phyloP scores from a whole-genome alignment of 345 rosid genomes.

The Erucastrum elatum region DNA sequence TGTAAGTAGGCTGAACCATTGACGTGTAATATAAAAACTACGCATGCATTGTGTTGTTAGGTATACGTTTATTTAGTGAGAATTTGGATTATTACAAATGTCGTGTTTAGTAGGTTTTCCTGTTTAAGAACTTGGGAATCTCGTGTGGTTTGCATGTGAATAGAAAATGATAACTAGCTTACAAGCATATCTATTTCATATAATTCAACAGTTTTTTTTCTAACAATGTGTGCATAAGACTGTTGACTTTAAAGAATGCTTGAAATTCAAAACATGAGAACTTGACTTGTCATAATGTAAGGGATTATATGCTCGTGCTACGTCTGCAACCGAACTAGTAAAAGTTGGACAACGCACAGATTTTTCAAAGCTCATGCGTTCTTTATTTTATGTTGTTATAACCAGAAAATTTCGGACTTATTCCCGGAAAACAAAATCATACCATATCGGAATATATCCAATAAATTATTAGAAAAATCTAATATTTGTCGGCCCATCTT shows the following conservation, averaged over 20 bases:
- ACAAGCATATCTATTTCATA: slow-evolving; percentile 14
- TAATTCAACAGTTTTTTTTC: background rate
- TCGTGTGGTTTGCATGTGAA: slow-evolving; percentile 9
- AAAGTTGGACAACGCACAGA: background rate
- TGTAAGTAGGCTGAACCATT: slow-evolving; percentile 19
- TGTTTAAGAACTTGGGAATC: slow-evolving; percentile 6
- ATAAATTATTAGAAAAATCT: too few relatives aligned
- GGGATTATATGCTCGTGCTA: slow-evolving; percentile 7
- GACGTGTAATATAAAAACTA: background rate
- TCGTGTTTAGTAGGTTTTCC: slow-evolving; percentile 1
- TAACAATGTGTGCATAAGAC: slow-evolving; percentile 1
- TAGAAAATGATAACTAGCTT: slow-evolving; percentile 5
- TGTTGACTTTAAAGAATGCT: background rate
- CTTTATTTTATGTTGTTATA: background rate
- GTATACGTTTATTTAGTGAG: background rate
- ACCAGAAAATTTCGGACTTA: background rate
- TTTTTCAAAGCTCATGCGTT: slow-evolving; percentile 13
- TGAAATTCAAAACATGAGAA: slow-evolving; percentile 28
- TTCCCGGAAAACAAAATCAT: background rate
- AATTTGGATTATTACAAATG: background rate
- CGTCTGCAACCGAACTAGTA: slow-evolving; percentile 12
- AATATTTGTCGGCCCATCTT: slow-evolving; percentile 17
- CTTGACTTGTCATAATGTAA: slow-evolving; percentile 17
- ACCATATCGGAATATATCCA: background rate
- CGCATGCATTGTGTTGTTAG: background rate